Base-by-base conservation (phyloP, 1,139 yeast species). In the Geotrichum bryndzae region DNA sequence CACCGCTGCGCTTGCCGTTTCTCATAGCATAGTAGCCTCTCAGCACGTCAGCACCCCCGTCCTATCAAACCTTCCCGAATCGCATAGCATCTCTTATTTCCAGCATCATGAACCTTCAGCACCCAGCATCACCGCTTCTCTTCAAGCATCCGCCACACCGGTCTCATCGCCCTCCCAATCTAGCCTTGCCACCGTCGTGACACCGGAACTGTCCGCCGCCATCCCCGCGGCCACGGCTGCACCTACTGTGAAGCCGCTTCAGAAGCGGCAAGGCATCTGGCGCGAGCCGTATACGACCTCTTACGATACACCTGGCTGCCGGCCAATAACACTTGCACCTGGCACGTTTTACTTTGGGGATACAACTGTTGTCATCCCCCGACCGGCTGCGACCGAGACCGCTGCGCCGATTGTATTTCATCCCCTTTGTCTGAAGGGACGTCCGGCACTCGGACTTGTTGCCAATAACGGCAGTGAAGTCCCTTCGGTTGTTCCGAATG, bases 391-490 rank as follows among this genome's bases (percentile, higher is more conserved):
- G 6, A 66, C 65, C 29, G 48, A 13, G 48, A 41, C 23, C 22
- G 58, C 61, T n/a, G 59, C 58, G 53, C 62, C 64, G 6, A 65
- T 67, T 13, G 51, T 59, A 35, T 66, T 58, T 29, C 41, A 52
- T 22, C 63, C 59, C 3, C 51, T 22, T 3, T 61, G 70, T 57
- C 35, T 51, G 3, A 22, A 59, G 8, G 68, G 67, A 1, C 59
- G 66, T n/a, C 70, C 70, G 3, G 67, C 66, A 0, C 62, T 64
- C 2, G 59, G 56, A 38, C 59, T 61, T 27, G 55, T 33, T 38
- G 11, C 41, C 27, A 23, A 41, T n/a, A 41, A 35, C n/a, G 11
- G 15, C 11, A 41, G 18, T 50, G 10, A 50, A 31, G 35, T 50
- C 54, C 48, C 48, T 0, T 11, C 45, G 48, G 51, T 53, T 61